Base-by-base conservation (phyloP, 176 grass and related monocot genomes). In the Oryza meyeriana region DNA sequence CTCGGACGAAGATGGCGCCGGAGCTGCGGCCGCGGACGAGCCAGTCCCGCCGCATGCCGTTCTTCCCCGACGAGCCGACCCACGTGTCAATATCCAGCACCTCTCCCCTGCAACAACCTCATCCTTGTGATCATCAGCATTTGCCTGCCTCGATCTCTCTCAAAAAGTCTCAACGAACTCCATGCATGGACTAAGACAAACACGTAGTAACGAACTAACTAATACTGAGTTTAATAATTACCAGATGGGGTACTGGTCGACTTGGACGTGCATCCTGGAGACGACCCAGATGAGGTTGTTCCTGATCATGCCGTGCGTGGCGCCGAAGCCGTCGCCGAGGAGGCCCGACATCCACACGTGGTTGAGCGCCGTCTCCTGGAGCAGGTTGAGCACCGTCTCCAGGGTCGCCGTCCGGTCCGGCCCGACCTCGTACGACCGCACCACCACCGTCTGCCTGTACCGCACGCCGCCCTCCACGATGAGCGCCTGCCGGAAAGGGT, bases 241-340 rank as follows among this genome's bases (percentile, higher is more conserved):
- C 91, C 88, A 93, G 75, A 93, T 87, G 3, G 91, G 91, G 45
- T 90, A 93, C 63, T 90, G 71, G 0, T 85, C 85, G n/a, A 93
- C 78, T 27, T 90, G 71, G 64, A 93, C 72, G 28, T 90, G 91
- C 91, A 93, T 93, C 81, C 91, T 82, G 12, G 91, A 90, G 42
- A 93, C 91, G 12, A 93, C 91, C 91, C 91, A 93, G 69, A 93
- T 93, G 24, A 93, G 91, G 77, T 90, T 85, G 77, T 87, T 93
- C 68, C 55, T 93, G 40, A 83, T 85, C 91, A 93, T 93, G 17
- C 85, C 91, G 61, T 93, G 91, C n/a, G 91, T 93, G 11, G 91
- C 91, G 33, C 91, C 91, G 35, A 93, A 93, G 36, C 91, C 91
- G 31, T 93, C 91, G 6, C 91, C 88, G 6, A 93, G 85, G 50